These are phyloP conservation scores for Yamadazyma dushanensis DNA, from an alignment of 1,139 yeast genomes.

Conservation along the genomic window DNA sequence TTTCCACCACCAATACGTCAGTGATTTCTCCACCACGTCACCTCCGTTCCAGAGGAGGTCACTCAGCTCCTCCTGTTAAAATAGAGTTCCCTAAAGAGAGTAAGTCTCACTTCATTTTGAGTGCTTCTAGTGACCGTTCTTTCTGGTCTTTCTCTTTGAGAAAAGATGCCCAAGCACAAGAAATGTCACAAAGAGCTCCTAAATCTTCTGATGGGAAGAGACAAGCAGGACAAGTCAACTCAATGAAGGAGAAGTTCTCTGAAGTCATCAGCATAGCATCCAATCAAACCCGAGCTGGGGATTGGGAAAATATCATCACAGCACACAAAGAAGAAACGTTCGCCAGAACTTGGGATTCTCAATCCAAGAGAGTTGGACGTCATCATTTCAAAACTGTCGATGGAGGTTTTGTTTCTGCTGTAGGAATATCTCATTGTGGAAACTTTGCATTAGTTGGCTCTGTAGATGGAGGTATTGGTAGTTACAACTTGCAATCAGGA, in stretches of 20 bases:
- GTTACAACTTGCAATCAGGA: conserved; percentile 91
- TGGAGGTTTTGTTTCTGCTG: conserved; percentile 76
- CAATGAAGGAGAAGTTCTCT: conserved; percentile 66
- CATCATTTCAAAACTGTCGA: conserved; percentile 72
- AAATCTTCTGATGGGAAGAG: conserved; percentile 56
- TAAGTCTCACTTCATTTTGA: conserved; percentile 78
- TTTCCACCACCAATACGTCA: conserved; percentile 62
- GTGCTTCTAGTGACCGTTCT: conserved; percentile 85
- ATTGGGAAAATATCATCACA: conserved; percentile 95
- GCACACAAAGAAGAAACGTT: conserved; percentile 81
- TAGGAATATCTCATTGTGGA: conserved; percentile 88
- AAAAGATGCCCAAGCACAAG: conserved; percentile 96
- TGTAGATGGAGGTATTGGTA: conserved; percentile 81
- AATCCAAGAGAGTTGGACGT: conserved; percentile 77
- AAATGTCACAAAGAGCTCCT: conserved; percentile 76
- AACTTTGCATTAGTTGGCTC: conserved; percentile 96
- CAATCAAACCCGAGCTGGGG: conserved; percentile 77
- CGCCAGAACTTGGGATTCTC: conserved; percentile 94
- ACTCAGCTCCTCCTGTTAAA: conserved; percentile 83
- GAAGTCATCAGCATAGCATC: conserved; percentile 74
- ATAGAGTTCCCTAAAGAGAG: conserved; percentile 77
- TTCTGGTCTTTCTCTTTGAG: conserved; percentile 91
- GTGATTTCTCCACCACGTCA: conserved; percentile 89
- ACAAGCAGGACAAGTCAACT: conserved; percentile 54
- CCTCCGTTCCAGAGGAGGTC: conserved; percentile 94